These are phyloP conservation scores for Monosporozyma servazzii DNA, from an alignment of 805 yeast genomes.

Conservation along the genomic window DNA sequence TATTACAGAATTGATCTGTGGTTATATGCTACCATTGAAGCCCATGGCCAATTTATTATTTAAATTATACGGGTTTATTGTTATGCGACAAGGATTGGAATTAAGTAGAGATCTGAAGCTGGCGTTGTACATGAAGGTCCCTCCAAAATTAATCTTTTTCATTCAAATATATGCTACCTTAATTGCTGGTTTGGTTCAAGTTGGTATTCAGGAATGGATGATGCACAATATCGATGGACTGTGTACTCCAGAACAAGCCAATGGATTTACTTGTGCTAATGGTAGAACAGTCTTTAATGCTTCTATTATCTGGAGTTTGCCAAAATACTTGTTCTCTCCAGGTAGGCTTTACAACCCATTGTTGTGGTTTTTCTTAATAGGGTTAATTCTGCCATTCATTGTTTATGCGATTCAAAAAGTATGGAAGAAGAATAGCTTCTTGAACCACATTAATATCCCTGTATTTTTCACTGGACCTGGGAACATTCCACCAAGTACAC, in stretches of 20 bases:
- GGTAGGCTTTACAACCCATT: conserved; percentile 46
- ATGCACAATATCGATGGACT: conserved; percentile 31
- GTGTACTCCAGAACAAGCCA: conserved; percentile 33
- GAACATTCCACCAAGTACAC: conserved; percentile 65
- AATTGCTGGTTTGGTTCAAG: conserved; percentile 32
- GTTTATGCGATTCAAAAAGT: conserved; percentile 23
- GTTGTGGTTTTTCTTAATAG: conserved; percentile 48
- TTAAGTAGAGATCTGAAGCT: conserved; percentile 44
- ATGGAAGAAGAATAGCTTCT: conserved; percentile 18
- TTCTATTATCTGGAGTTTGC: conserved; percentile 45
- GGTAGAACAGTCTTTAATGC: conserved; percentile 40
- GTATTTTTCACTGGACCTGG: conserved; percentile 55
- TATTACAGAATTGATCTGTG: conserved; percentile 50
- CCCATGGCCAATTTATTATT: conserved; percentile 48
- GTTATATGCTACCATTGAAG: conserved; percentile 47
- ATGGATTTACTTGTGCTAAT: conserved; percentile 38
- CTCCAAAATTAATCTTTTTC: conserved; percentile 47
- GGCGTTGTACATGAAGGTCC: conserved; percentile 49
- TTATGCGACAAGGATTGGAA: conserved; percentile 45
- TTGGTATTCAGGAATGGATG: conserved; percentile 36
- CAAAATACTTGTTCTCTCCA: conserved; percentile 42
- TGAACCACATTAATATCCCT: conserved; percentile 45
- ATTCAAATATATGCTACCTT: conserved; percentile 36
- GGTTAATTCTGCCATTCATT: conserved; percentile 35
- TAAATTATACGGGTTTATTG: conserved; percentile 46